These are phyloP conservation scores for Pleurozium schreberi DNA, from an alignment of 225 moss, liverwort and hornwort species.

Conservation along the genomic window DNA sequence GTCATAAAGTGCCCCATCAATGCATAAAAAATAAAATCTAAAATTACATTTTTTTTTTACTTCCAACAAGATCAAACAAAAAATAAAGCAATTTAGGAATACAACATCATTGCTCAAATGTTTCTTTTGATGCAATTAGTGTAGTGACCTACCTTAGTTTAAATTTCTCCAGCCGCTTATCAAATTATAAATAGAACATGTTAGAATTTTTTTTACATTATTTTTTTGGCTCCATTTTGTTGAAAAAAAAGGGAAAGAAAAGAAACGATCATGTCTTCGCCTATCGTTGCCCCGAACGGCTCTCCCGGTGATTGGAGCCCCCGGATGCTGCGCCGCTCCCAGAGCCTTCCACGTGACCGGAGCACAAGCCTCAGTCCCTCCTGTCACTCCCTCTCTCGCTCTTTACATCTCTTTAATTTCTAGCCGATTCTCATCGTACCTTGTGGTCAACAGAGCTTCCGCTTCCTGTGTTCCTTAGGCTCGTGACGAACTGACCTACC, in stretches of 20 bases:
- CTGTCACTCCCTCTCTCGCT: background rate
- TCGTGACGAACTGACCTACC: too few relatives aligned
- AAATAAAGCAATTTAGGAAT: background rate
- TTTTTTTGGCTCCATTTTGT: background rate
- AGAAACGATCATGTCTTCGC: background rate
- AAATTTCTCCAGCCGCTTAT: background rate
- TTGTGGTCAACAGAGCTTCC: too few relatives aligned
- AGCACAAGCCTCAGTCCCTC: background rate
- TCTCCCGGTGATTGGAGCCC: background rate
- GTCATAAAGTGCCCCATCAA: background rate
- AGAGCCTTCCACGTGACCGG: constrained; percentile 5
- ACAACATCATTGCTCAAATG: too few relatives aligned
- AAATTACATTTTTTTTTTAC: background rate
- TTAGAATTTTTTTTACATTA: too few relatives aligned
- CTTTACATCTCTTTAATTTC: too few relatives aligned
- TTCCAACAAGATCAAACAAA: background rate
- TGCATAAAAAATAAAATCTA: background rate
- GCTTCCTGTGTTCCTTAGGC: too few relatives aligned
- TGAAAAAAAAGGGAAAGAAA: too few relatives aligned
- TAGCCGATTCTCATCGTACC: too few relatives aligned
- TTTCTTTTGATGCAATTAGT: too few relatives aligned
- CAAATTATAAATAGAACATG: too few relatives aligned
- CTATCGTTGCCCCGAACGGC: background rate
- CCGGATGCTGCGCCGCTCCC: background rate
- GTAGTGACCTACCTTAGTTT: background rate